Evolutionary conservation across 192 early-diverging fungal species (phyloP).

Genomic region (Geranomyces variabilis): DNA sequence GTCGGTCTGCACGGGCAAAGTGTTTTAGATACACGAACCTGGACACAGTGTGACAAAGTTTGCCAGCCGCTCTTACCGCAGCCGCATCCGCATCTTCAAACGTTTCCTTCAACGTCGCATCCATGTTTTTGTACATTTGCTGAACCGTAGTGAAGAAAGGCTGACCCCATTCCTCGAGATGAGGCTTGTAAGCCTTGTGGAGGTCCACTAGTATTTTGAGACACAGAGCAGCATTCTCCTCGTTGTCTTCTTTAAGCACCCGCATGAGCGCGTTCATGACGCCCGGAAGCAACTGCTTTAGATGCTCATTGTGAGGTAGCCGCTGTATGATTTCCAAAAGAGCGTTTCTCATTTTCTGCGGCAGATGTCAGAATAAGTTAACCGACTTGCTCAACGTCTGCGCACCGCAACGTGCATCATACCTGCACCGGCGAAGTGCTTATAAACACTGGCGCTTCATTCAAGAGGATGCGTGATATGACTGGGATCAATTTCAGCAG

Average conservation of each 20-base stretch:
- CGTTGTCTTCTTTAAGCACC: constrained; percentile 87
- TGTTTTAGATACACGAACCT: no score
- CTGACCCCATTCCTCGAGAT: constrained; percentile 84
- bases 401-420: background rate
- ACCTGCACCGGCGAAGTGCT: constrained; percentile 35
- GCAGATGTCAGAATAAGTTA: background rate
- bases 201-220: constrained; percentile 96
- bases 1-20: background rate
- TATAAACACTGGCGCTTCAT: constrained; percentile 28
- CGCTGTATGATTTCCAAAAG: constrained; percentile 92
- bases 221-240: constrained; percentile 94
- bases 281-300: constrained; percentile 75
- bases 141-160: constrained; percentile 89
- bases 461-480: constrained; percentile 70
- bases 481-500: constrained; percentile 80
- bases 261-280: constrained; percentile 75
- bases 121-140: constrained; percentile 95
- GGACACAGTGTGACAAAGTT: background rate
- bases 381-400: no score
- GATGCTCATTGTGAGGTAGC: constrained; percentile 84
- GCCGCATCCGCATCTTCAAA: constrained; percentile 67
- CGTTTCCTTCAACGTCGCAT: constrained; percentile 75
- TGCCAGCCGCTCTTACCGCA: background rate
- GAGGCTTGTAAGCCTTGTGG: constrained; percentile 81
- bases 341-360: constrained; percentile 83